Conservation (phyloP, 176 grass and related monocot species). For the Oryza brachyantha region DNA sequence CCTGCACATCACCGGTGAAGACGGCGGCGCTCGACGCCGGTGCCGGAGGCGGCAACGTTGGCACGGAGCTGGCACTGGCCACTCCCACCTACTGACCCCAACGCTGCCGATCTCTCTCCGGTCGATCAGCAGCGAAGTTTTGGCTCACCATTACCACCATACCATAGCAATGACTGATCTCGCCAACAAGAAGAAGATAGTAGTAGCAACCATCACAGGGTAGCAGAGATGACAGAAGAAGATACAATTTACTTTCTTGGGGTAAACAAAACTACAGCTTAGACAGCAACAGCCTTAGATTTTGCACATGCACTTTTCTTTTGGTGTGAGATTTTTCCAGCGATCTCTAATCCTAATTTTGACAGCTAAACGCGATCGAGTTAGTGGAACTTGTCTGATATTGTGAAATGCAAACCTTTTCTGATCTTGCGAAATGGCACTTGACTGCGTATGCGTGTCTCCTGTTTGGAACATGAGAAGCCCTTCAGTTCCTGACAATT, state of each 20-base stretch:
- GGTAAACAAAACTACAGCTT: not conserved
- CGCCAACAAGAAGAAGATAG: not conserved
- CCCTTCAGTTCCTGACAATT: not conserved
- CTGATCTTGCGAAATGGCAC: not conserved
- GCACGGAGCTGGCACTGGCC: conserved; percentile 51
- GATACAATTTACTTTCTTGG: not conserved
- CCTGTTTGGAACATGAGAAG: not conserved
- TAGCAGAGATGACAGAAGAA: conserved; percentile 22
- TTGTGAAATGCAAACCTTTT: not conserved
- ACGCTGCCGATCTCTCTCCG: not conserved
- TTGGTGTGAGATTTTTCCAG: not conserved
- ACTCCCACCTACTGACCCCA: conserved; percentile 23
- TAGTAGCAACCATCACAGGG: conserved; percentile 10
- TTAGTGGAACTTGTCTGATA: not conserved
- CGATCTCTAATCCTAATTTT: not conserved
- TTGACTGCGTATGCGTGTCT: too few species aligned
- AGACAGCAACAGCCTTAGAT: not conserved
- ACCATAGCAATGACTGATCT: conserved; percentile 12
- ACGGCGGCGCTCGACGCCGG: not conserved
- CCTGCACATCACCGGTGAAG: conserved; percentile 1
- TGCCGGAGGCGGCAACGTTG: conserved; percentile 7
- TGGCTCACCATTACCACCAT: not conserved
- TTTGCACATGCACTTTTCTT: not conserved
- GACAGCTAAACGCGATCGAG: not conserved
- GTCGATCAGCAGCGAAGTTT: conserved; percentile 8